These are phyloP conservation scores for Conringia planisiliqua DNA, from an alignment of 345 rosid genomes.

Conservation along the genomic window DNA sequence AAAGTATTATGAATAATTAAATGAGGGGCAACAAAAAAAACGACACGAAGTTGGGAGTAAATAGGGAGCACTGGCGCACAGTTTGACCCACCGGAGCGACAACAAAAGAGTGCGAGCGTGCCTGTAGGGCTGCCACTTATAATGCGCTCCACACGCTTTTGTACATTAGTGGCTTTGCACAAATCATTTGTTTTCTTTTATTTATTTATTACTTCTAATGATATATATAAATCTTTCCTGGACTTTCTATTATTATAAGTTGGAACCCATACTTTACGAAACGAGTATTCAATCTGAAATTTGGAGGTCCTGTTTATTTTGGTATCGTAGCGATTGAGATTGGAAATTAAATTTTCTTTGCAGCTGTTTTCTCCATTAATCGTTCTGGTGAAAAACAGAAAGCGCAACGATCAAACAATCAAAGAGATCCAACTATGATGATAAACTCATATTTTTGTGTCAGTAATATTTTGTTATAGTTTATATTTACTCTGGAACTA, in stretches of 20 bases:
- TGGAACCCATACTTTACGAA: conserved; percentile 20
- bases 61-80: conserved; percentile 29
- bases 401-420: too few relatives aligned
- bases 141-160: conserved; percentile 42
- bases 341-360: too few relatives aligned
- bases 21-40: not conserved
- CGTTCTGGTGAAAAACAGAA: too few relatives aligned
- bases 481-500: not conserved
- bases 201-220: not conserved
- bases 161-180: conserved; percentile 38
- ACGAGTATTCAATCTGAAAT: too few relatives aligned
- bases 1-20: not conserved
- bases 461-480: not conserved
- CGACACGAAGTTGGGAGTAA: conserved; percentile 30
- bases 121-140: conserved; percentile 32
- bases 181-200: conserved; percentile 17
- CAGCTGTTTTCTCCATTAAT: too few relatives aligned
- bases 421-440: too few relatives aligned
- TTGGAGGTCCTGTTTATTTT: too few relatives aligned
- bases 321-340: too few relatives aligned
- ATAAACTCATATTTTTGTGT: not conserved
- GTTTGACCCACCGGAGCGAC: conserved; percentile 37
- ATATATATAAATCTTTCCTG: not conserved
- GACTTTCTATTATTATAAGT: conserved; percentile 6
- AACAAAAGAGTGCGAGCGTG: conserved; percentile 32